A percentile compares a stretch with the other conserved stretches of the same genome.
Conservation (phyloP, 768 basidiomycete species). For the Termitomyces sp. region DNA sequence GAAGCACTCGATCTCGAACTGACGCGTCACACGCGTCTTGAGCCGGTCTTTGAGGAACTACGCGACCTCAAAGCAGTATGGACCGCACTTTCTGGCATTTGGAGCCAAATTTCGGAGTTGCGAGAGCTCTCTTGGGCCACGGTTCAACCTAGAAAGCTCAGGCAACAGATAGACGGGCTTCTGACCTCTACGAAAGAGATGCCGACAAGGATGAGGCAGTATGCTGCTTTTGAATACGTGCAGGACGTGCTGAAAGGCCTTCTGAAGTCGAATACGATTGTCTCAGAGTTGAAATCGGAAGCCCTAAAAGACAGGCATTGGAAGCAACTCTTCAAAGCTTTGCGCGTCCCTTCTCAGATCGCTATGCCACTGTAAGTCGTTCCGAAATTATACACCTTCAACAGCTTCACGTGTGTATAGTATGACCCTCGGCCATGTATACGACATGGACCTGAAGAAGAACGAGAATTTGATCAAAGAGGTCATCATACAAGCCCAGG, state of each 20-base stretch:
- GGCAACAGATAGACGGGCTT: slow-evolving; percentile 90
- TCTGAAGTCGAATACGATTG: slow-evolving; percentile 83
- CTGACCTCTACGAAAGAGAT: slow-evolving; percentile 94
- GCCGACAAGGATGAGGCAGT: slow-evolving; percentile 98
- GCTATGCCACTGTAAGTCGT: slow-evolving; percentile 62
- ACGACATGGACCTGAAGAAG: slow-evolving; percentile 92
- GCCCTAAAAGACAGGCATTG: slow-evolving; percentile 97
- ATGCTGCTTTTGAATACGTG: slow-evolving; percentile 97
- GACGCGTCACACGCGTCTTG: slow-evolving; percentile 82
- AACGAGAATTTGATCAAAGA: slow-evolving; percentile 92
- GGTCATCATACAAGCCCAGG: slow-evolving; percentile 94
- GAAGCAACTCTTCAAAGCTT: slow-evolving; percentile 92
- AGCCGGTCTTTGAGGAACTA: slow-evolving; percentile 92
- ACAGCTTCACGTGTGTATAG: slow-evolving; percentile 22
- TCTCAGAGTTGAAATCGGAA: slow-evolving; percentile 96
- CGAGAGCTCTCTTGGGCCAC: slow-evolving; percentile 87
- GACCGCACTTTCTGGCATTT: slow-evolving; percentile 97
- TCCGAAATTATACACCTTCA: not conserved
- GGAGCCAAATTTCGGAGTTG: slow-evolving; percentile 88
- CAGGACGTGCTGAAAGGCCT: slow-evolving; percentile 84
- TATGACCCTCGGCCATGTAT: slow-evolving; percentile 94
- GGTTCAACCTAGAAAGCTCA: slow-evolving; percentile 90
- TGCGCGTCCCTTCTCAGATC: slow-evolving; percentile 70
- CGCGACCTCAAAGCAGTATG: slow-evolving; percentile 97
- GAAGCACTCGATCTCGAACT: slow-evolving; percentile 94